Evolutionary conservation across 2,329 filamentous ascomycete species (phyloP).

Genomic region (Cladorrhinum sp.): DNA sequence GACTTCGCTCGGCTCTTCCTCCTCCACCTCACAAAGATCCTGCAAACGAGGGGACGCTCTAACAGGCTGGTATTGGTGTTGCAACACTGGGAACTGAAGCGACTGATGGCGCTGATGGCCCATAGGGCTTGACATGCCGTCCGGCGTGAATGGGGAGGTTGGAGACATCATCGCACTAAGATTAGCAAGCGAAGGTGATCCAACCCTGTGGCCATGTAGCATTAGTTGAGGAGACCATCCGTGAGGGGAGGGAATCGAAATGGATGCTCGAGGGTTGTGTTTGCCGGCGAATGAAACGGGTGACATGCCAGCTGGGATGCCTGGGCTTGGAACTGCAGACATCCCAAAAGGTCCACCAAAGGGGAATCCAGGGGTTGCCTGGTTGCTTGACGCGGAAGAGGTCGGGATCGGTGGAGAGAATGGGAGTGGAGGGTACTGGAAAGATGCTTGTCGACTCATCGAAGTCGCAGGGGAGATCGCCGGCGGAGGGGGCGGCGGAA

Average conservation of each 20-base stretch:
- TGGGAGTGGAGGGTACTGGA: constrained; percentile 70
- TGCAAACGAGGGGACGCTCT: constrained; percentile 62
- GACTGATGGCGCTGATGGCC: constrained; percentile 58
- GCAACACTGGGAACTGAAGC: constrained; percentile 55
- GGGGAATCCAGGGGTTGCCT: constrained; percentile 53
- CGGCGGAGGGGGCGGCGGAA: constrained; percentile 42
- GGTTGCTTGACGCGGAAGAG: constrained; percentile 72
- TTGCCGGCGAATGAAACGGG: constrained; percentile 67
- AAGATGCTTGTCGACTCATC: constrained; percentile 67
- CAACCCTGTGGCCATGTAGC: constrained; percentile 52
- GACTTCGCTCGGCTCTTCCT: constrained; percentile 46
- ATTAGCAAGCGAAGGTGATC: constrained; percentile 62
- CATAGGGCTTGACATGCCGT: constrained; percentile 44
- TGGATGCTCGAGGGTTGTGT: constrained; percentile 69
- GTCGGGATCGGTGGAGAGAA: constrained; percentile 83
- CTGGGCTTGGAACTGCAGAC: constrained; percentile 61
- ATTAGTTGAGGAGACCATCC: constrained; percentile 58
- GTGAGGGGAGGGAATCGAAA: constrained; percentile 61
- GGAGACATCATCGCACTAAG: constrained; percentile 60
- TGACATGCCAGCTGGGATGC: constrained; percentile 64
- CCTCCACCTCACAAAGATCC: constrained; percentile 71
- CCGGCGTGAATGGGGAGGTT: constrained; percentile 58
- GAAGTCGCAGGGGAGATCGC: constrained; percentile 65
- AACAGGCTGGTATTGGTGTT: constrained; percentile 52
- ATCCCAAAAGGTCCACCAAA: constrained; percentile 60